Conservation (phyloP, 345 rosid species). For the Noccaea bulbosa region DNA sequence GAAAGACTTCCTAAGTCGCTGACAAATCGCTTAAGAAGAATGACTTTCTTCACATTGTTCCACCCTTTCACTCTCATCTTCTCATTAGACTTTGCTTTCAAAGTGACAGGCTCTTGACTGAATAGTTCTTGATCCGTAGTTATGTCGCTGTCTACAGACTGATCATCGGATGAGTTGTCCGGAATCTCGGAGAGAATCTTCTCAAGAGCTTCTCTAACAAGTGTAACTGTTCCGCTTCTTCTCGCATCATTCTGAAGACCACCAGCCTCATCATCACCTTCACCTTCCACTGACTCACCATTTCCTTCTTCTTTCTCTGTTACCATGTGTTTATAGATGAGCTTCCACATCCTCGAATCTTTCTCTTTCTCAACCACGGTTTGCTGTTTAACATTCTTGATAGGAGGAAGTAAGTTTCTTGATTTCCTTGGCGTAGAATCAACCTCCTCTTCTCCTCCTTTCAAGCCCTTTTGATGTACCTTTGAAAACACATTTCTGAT, state of each 20-base stretch:
- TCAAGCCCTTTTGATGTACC: constrained; percentile 33
- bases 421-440: constrained; percentile 26
- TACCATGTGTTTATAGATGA: constrained; percentile 78
- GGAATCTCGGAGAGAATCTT: constrained; percentile 78
- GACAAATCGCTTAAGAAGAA: constrained; percentile 76
- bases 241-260: constrained; percentile 45
- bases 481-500: constrained; percentile 30
- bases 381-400: constrained; percentile 27
- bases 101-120: constrained; percentile 39
- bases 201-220: constrained; percentile 81
- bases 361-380: constrained; percentile 55
- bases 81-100: constrained; percentile 45
- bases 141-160: constrained; percentile 47
- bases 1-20: constrained; percentile 73
- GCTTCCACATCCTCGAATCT: constrained; percentile 63
- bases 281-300: constrained; percentile 33
- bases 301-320: constrained; percentile 56
- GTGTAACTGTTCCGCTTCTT: constrained; percentile 62
- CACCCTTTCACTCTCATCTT: constrained; percentile 59
- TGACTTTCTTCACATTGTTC: constrained; percentile 79
- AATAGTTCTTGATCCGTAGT: constrained; percentile 48
- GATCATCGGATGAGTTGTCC: constrained; percentile 61
- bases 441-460: constrained; percentile 39
- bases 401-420: constrained; percentile 20
- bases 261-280: constrained; percentile 45